Conservation (phyloP, 1,284 basidiomycete genomes). For the Agroathelia rolfsii region DNA sequence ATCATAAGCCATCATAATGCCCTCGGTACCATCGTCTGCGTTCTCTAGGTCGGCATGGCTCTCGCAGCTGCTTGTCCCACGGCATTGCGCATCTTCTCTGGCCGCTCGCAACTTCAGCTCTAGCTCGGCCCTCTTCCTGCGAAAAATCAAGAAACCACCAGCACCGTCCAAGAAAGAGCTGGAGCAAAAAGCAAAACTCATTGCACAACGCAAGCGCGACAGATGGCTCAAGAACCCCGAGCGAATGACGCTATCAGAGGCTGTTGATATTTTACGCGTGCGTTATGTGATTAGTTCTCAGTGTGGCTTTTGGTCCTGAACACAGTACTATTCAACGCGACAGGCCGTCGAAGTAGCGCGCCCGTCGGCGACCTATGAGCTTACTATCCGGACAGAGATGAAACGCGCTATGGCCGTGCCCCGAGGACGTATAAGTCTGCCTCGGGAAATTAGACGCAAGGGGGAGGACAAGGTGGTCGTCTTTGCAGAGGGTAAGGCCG, state of each 20-base stretch:
- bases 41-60: no score
- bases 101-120: no score
- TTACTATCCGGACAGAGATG: constrained; percentile 73
- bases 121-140: no score
- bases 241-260: constrained; percentile 53
- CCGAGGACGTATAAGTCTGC: constrained; percentile 66
- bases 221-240: constrained; percentile 38
- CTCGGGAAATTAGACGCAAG: constrained; percentile 65
- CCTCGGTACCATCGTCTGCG: no score
- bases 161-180: constrained; percentile 55
- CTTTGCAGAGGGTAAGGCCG: constrained; percentile 74
- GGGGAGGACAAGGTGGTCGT: constrained; percentile 73
- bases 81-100: constrained; percentile 14
- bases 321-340: constrained; percentile 1
- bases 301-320: constrained; percentile 1
- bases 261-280: constrained; percentile 61
- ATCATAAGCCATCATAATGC: no score
- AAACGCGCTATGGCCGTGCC: constrained; percentile 68
- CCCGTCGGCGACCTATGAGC: constrained; percentile 68
- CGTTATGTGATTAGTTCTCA: constrained; percentile 18
- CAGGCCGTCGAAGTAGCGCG: constrained; percentile 75
- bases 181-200: constrained; percentile 43
- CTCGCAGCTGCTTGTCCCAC: no score
- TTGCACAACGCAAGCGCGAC: constrained; percentile 33
- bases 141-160: constrained; percentile 37